These are phyloP conservation scores for Obba rivulosa DNA, from an alignment of 768 basidiomycete genomes.

Conservation along the genomic window DNA sequence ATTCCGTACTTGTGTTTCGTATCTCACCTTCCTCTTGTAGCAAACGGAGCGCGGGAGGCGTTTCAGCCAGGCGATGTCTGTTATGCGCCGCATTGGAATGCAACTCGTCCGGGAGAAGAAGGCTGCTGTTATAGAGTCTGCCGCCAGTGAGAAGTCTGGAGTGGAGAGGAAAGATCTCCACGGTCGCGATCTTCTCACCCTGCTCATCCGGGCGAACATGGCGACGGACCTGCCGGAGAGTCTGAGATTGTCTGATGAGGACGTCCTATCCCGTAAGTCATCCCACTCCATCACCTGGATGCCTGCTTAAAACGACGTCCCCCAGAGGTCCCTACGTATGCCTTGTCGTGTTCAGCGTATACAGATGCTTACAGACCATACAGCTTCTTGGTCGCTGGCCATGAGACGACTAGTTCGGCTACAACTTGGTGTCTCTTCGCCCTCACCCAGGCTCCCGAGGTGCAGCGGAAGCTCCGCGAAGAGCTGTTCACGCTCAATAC, in stretches of 20 bases:
- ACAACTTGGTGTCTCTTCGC: constrained; percentile 31
- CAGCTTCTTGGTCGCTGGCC: constrained; percentile 25
- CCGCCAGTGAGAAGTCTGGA: constrained; percentile 16
- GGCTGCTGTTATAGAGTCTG: constrained; percentile 25
- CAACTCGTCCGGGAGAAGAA: constrained; percentile 28
- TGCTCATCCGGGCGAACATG: constrained; percentile 58
- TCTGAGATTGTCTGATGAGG: constrained; percentile 53
- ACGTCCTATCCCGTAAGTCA: constrained; percentile 49
- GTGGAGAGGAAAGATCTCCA: constrained; percentile 19
- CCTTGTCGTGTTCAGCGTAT: background rate
- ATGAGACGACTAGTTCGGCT: constrained; percentile 35
- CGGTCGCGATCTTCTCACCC: constrained; percentile 53
- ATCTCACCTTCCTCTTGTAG: background rate
- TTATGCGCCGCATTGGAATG: constrained; percentile 24
- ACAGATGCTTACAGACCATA: constrained; percentile 23
- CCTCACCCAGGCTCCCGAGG: constrained; percentile 29
- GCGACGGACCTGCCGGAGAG: constrained; percentile 47
- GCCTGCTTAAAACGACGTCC: background rate
- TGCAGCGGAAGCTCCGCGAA: constrained; percentile 32
- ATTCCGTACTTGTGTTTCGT: background rate
- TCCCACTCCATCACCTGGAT: background rate
- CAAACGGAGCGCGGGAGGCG: constrained; percentile 3
- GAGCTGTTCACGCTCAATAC: constrained; percentile 40
- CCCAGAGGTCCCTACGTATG: constrained; percentile 18
- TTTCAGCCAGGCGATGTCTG: constrained; percentile 9